Base-by-base conservation (phyloP, 441 rosid species). In the Adansonia gregorii region DNA sequence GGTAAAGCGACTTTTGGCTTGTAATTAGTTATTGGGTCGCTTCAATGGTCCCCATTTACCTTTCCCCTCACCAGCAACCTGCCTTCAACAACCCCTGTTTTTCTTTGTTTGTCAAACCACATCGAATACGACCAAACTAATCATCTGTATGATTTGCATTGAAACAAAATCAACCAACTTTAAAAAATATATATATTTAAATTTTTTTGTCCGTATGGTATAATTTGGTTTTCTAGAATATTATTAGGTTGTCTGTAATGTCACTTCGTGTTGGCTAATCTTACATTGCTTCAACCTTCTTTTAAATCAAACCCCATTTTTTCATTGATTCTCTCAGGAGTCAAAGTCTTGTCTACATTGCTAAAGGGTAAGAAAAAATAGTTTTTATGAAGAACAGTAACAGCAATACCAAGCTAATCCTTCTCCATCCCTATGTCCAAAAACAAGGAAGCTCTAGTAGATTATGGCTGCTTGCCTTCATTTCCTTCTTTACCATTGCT, bases 371-470 rank as follows among this genome's bases (percentile, higher is more conserved):
- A 43, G 6, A 9, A 2, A 2, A 66, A 43, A 43, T 2, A 54
- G 14, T 5, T 8, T n/a, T 15, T 0, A 91, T 87, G 91, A 91
- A 87, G 87, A 85, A 82, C 83, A 82, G 43, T 76, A 86, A 83
- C 80, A 85, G 83, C 85, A 95, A 91, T 87, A 93, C 99, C 7
- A 95, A 89, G 85, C 93, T 93, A 45, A 93, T 95, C 77, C 94
- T 95, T 70, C 87, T 95, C 65, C 99, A 92, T 72, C 99, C 98
- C 1, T 95, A 95, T 67, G 86, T 95, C 82, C 98, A 92, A 66
- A 95, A 95, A 78, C 99, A 95, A 73, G 92, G 95, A 19, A 87
- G 88, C 82, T 83, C 99, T 14, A 91, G 86, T 78, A 91, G 94
- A 9, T 60, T 93, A 79, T 95, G 97, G 98, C 96, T 92, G 56